These are phyloP conservation scores for Urostyla sp. DNA, from an alignment of 73 alveolate species.

Conservation along the genomic window DNA sequence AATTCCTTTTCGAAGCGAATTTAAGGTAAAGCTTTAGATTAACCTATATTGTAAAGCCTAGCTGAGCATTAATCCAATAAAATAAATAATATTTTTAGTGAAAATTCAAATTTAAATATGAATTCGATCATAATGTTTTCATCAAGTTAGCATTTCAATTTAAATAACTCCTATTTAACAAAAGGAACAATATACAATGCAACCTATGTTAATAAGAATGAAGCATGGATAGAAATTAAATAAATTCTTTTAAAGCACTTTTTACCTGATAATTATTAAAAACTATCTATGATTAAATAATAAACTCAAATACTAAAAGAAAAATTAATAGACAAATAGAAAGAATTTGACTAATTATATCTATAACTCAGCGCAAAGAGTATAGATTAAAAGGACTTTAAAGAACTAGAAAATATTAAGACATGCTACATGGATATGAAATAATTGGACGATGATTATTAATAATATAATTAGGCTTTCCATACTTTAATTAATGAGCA, in stretches of 20 bases:
- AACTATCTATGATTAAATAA: conserved; percentile 15
- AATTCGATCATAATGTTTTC: conserved; percentile 34
- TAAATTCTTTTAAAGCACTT: conserved; percentile 65
- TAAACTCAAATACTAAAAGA: conserved; percentile 11
- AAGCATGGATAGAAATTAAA: conserved; percentile 80
- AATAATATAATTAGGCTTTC: conserved; percentile 62
- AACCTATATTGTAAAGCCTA: conserved; percentile 41
- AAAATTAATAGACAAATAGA: conserved; percentile 12
- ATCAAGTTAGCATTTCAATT: conserved; percentile 27
- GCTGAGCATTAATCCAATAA: background rate
- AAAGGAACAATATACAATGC: conserved; percentile 60
- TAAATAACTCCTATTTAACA: conserved; percentile 31
- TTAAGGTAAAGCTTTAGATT: conserved; percentile 51
- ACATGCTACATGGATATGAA: conserved; percentile 39
- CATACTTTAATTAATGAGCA: conserved; percentile 72
- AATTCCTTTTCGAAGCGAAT: conserved; percentile 38
- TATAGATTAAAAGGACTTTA: conserved; percentile 23
- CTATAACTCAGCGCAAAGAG: background rate
- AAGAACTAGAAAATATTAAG: conserved; percentile 20
- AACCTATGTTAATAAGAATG: conserved; percentile 65
- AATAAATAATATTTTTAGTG: background rate
- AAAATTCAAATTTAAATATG: background rate
- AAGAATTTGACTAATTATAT: conserved; percentile 23
- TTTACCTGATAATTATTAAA: conserved; percentile 72
- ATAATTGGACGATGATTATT: conserved; percentile 60